Conservation (phyloP, 345 rosid species). For the Moricandia moricandioides region DNA sequence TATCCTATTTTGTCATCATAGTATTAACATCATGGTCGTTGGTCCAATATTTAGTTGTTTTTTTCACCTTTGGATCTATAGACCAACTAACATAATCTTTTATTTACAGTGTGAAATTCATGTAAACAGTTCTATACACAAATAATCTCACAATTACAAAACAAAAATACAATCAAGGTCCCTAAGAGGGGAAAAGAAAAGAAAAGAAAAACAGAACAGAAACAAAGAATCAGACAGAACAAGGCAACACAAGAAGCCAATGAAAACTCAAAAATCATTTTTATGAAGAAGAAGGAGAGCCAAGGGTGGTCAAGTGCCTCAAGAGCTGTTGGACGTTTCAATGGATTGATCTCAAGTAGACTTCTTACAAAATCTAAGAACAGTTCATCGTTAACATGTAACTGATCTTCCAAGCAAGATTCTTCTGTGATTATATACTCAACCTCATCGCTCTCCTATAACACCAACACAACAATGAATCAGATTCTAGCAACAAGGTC, state of each 20-base stretch:
- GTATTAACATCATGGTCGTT: not conserved
- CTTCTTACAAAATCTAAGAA: slow-evolving; percentile 61
- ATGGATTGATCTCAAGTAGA: slow-evolving; percentile 79
- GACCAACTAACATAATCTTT: not conserved
- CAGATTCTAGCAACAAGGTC: not conserved
- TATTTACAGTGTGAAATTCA: slow-evolving; percentile 25
- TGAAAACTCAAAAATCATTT: slow-evolving; percentile 1
- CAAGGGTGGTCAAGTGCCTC: slow-evolving; percentile 88
- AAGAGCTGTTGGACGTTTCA: slow-evolving; percentile 69
- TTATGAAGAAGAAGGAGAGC: slow-evolving; percentile 50
- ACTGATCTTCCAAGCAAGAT: slow-evolving; percentile 58
- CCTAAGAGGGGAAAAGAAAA: not conserved
- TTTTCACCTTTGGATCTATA: not conserved
- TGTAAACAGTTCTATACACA: slow-evolving; percentile 23
- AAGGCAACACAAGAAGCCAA: slow-evolving; percentile 6
- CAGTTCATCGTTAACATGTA: slow-evolving; percentile 51
- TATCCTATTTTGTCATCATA: slow-evolving; percentile 5
- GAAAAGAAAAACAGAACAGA: not conserved
- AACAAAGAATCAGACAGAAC: slow-evolving; percentile 12
- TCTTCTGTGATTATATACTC: slow-evolving; percentile 77
- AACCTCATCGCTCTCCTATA: slow-evolving; percentile 70
- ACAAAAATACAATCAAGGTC: not conserved
- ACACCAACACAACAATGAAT: not conserved
- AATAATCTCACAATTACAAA: slow-evolving; percentile 12
- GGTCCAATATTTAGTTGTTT: not conserved